Percentiles rank a stretch among this genome's conserved stretches.
Conservation (phyloP, 768 basidiomycete genomes). For the Leucocoprinus birnbaumii region DNA sequence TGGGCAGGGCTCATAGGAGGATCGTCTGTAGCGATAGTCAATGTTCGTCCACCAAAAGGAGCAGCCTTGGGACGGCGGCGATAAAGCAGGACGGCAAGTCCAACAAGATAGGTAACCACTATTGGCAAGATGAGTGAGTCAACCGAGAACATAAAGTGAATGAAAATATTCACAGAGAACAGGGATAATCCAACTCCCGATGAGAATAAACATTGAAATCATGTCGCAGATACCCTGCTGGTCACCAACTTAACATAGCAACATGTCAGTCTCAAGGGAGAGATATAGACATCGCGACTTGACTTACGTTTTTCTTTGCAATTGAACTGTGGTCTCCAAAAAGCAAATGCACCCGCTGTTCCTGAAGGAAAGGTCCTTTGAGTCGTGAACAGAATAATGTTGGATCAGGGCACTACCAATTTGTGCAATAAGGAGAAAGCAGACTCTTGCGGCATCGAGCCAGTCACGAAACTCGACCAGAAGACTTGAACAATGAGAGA, state of each 20-base stretch:
- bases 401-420: constrained; percentile 8
- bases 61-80: constrained; percentile 19
- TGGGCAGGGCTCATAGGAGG: background rate
- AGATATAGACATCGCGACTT: background rate
- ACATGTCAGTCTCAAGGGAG: background rate
- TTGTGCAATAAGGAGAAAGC: constrained; percentile 22
- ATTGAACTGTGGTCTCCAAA: constrained; percentile 19
- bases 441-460: constrained; percentile 27
- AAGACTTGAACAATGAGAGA: constrained; percentile 15
- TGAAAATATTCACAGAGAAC: constrained; percentile 19
- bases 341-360: constrained; percentile 22
- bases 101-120: constrained; percentile 44
- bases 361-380: constrained; percentile 8
- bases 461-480: constrained; percentile 24
- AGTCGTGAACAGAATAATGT: background rate
- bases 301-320: constrained; percentile 20
- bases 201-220: constrained; percentile 19
- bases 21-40: background rate
- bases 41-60: background rate
- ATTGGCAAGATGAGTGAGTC: background rate
- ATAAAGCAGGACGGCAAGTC: constrained; percentile 35
- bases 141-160: background rate
- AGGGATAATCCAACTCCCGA: constrained; percentile 25
- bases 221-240: constrained; percentile 20
- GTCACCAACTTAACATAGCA: constrained; percentile 13